Base-by-base conservation (phyloP, 2,329 filamentous ascomycete genomes). In the Ascochyta rabiei region DNA sequence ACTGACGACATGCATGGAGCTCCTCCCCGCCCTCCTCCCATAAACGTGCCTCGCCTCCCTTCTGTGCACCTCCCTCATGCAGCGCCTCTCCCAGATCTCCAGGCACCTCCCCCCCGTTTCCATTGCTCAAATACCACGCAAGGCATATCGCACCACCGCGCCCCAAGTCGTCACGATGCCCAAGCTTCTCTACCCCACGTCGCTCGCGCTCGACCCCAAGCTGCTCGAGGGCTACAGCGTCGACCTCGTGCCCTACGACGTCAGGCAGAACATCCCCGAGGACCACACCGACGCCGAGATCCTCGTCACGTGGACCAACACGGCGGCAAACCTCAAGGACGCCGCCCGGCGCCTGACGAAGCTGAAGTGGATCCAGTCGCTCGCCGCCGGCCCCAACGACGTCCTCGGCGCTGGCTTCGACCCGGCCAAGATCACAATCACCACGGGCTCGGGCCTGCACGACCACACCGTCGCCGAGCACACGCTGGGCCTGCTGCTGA, bases 151-250 rank as follows among this genome's bases (percentile, higher is more conserved):
- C 37, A 55, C 52, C 6, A 55, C 52, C 30, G 45, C 52, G 3
- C 49, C 49, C 7, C 30, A 12, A 12, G 28, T 13, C 12, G 6
- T 31, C 52, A 47, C 7, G 8, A 55, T 55, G 52, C 46, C 48
- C 21, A 88, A 88, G 77, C 82, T 88, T 61, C 84, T 88, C 60
- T 87, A 88, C 76, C 86, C 86, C 45, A 87, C 83, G 50, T 87
- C 85, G 3, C 79, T 88, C 58, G 77, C 76, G 48, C 80, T 88
- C 70, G 80, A 87, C 76, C 65, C 80, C 55, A 59, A 79, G 57
- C 77, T 75, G 67, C 79, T 88, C 55, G 74, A 86, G 62, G 85
- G 84, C 65, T 87, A 86, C 77, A 77, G 80, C 42, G 80, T 83
- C 40, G 71, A 78, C 2, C 79, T 87, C n/a, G 78, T 84, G 63